Evolutionary conservation across 176 grass and related monocot species (phyloP).

Genomic region (Carex kokanica): DNA sequence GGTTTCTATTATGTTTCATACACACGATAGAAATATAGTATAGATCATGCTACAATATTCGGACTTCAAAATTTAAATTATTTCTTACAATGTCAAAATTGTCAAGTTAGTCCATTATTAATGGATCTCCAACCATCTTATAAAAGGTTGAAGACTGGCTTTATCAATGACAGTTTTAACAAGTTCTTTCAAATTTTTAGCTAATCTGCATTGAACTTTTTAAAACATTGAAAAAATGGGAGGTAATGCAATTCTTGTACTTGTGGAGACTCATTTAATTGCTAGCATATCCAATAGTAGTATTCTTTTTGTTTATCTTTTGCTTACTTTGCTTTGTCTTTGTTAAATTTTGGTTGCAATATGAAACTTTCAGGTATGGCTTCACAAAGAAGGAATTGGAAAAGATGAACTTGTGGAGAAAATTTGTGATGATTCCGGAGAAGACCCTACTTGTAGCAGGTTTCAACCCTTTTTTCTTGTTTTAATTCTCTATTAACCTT

Average conservation of each 20-base stretch:
- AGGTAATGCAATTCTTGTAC: background rate
- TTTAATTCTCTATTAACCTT: conserved; percentile 16
- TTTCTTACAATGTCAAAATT: background rate
- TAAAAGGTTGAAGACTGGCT: background rate
- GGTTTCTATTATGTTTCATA: background rate
- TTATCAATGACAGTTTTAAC: background rate
- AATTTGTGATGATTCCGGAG: conserved; percentile 72
- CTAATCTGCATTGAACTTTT: background rate
- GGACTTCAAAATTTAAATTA: background rate
- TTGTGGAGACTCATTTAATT: background rate
- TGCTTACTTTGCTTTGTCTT: background rate
- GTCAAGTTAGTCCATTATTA: background rate
- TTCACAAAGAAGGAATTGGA: conserved; percentile 46
- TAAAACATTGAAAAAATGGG: background rate
- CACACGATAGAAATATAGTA: background rate
- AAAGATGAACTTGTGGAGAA: conserved; percentile 46
- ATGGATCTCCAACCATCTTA: background rate
- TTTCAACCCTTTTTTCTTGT: conserved; percentile 31
- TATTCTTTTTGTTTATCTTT: conserved; percentile 3
- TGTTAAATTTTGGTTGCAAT: conserved; percentile 1
- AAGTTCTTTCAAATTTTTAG: background rate
- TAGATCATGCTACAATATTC: background rate
- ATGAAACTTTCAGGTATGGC: conserved; percentile 58
- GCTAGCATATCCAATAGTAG: background rate
- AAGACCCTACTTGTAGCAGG: conserved; percentile 88